Percentiles rank a stretch among this genome's conserved stretches.
Evolutionary conservation across 331 rosid species (phyloP).

Genomic region (Phaseolus coccineus): DNA sequence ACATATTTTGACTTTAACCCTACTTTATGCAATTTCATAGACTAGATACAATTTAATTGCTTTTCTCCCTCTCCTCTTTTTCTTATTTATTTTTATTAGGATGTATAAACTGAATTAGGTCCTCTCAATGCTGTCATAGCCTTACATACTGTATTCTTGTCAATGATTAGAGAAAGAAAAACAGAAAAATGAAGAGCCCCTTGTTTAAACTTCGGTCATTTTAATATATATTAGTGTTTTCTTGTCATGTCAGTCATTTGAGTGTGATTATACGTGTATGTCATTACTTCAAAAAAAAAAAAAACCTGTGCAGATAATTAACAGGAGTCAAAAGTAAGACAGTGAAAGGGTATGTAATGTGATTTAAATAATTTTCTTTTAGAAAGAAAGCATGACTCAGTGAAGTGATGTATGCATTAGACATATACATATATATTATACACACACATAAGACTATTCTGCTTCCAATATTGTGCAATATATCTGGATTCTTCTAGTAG

Average conservation of each 20-base stretch:
- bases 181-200: constrained; percentile 30
- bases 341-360: constrained; percentile 33
- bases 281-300: constrained; percentile 29
- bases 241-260: constrained; percentile 43
- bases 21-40: constrained; percentile 18
- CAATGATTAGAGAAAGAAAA: constrained; percentile 27
- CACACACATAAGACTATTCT: constrained; percentile 10
- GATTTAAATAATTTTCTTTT: constrained; percentile 23
- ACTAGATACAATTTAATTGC: background rate
- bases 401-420: constrained; percentile 42
- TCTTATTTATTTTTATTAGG: background rate
- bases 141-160: constrained; percentile 25
- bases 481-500: constrained; percentile 53
- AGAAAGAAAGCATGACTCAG: constrained; percentile 3
- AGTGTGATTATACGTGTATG: constrained; percentile 42
- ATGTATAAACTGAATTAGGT: constrained; percentile 26
- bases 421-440: constrained; percentile 9
- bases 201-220: constrained; percentile 37
- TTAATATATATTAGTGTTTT: constrained; percentile 37
- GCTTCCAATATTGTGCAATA: constrained; percentile 33
- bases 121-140: constrained; percentile 23
- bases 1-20: background rate
- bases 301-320: constrained; percentile 21
- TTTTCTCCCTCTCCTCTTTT: background rate
- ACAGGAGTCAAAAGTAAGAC: constrained; percentile 41